These are phyloP conservation scores for Pezizomycotina sp. DNA, from an alignment of 2,329 filamentous ascomycete genomes.

Conservation along the genomic window DNA sequence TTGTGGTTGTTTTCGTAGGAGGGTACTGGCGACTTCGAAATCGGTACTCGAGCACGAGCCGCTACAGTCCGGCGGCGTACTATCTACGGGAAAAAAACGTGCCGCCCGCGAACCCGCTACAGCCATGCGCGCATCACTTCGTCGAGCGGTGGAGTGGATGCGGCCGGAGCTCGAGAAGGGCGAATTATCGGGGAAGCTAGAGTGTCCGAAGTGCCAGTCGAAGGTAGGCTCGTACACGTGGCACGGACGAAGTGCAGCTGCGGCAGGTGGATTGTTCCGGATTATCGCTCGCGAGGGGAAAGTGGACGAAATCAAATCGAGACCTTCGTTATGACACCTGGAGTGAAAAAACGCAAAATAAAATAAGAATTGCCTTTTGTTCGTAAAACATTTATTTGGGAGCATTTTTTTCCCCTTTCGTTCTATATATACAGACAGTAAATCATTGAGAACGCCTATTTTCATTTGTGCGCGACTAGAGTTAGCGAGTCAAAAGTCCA, in stretches of 20 bases:
- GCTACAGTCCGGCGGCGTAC: constrained; percentile 6
- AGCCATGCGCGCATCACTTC: constrained; percentile 67
- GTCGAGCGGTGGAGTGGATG: constrained; percentile 93
- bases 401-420: too few relatives aligned
- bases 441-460: too few relatives aligned
- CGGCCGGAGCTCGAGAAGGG: constrained; percentile 62
- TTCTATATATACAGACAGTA: too few relatives aligned
- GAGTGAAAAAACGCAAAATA: too few relatives aligned
- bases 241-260: constrained; percentile 93
- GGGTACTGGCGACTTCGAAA: constrained; percentile 30
- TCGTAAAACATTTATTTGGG: too few relatives aligned
- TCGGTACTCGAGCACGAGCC: constrained; percentile 33
- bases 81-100: constrained; percentile 7
- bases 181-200: constrained; percentile 64
- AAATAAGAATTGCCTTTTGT: too few relatives aligned
- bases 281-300: constrained; percentile 67
- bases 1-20: constrained; percentile 11
- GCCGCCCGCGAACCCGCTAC: constrained; percentile 16
- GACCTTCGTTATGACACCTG: constrained; percentile 9
- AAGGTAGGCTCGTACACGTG: constrained; percentile 88
- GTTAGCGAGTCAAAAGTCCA: too few relatives aligned
- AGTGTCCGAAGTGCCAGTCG: constrained; percentile 70
- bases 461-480: too few relatives aligned
- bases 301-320: constrained; percentile 49
- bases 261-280: constrained; percentile 80